These are phyloP conservation scores for Stygiomarasmius scandens DNA, from an alignment of 1,284 basidiomycete genomes.

Conservation along the genomic window DNA sequence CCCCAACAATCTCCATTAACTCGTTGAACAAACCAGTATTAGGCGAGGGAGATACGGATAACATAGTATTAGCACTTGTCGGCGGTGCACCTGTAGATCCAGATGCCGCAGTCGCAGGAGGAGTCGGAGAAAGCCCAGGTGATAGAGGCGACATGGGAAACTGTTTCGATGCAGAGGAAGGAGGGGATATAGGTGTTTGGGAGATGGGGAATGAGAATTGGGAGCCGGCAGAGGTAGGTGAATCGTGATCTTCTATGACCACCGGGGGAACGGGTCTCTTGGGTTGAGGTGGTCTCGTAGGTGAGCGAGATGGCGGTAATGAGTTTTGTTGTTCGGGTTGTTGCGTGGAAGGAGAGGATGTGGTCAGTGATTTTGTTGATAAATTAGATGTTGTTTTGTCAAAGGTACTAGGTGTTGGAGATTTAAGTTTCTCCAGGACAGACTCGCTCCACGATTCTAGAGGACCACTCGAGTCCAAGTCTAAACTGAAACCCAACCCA, in stretches of 20 bases:
- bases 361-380: neutral
- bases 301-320: neutral
- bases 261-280: neutral
- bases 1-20: conserved; percentile 14
- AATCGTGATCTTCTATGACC: neutral
- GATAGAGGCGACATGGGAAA: neutral
- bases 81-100: neutral
- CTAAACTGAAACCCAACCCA: neutral
- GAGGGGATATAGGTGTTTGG: neutral
- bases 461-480: neutral
- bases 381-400: neutral
- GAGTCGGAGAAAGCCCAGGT: neutral
- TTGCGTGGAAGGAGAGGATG: neutral
- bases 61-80: neutral
- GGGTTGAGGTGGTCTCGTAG: neutral
- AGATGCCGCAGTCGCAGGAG: neutral
- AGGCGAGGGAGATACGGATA: conserved; percentile 1
- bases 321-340: neutral
- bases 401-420: neutral
- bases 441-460: neutral
- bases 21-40: conserved; percentile 12
- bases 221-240: neutral
- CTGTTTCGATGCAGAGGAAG: neutral
- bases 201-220: neutral
- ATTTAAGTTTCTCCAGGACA: neutral